Evolutionary conservation across 192 early-diverging fungal species (phyloP).

Genomic region (Polychytrium aggregatum): DNA sequence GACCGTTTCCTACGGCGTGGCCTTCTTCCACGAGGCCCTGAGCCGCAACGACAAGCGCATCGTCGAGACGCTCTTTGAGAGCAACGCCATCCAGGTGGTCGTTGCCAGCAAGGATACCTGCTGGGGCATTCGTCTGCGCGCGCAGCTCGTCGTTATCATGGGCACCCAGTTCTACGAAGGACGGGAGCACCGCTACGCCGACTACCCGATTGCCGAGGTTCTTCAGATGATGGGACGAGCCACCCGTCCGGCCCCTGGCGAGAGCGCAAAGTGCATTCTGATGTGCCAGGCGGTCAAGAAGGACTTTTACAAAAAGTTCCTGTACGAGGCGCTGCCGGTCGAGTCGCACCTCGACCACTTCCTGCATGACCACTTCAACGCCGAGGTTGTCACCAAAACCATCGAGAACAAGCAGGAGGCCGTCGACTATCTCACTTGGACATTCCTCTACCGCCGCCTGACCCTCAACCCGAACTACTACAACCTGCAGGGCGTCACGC

Average conservation of each 20-base stretch:
- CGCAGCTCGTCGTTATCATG: constrained; percentile 87
- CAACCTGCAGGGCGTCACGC: constrained; percentile 72
- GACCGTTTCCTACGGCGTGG: constrained; percentile 69
- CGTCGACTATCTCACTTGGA: constrained; percentile 98
- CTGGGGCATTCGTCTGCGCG: constrained; percentile 77
- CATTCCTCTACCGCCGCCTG: constrained; percentile 93
- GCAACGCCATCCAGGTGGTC: constrained; percentile 74
- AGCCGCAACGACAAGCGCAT: constrained; percentile 57
- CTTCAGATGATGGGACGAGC: constrained; percentile 98
- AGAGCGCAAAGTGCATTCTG: constrained; percentile 65
- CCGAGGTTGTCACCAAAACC: constrained; percentile 88
- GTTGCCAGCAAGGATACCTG: constrained; percentile 84
- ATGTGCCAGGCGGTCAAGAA: constrained; percentile 94
- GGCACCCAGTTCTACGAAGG: constrained; percentile 92
- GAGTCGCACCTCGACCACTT: constrained; percentile 90
- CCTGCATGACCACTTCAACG: constrained; percentile 95
- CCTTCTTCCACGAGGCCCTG: constrained; percentile 85
- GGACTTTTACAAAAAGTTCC: constrained; percentile 96
- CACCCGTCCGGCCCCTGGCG: constrained; percentile 43
- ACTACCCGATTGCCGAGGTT: constrained; percentile 91
- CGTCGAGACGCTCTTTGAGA: constrained; percentile 64
- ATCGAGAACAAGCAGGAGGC: constrained; percentile 98
- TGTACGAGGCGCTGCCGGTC: constrained; percentile 90
- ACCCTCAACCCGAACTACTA: constrained; percentile 91
- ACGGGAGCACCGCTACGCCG: constrained; percentile 89